These are phyloP conservation scores for Curvularia hawaiiensis DNA, from an alignment of 2,329 filamentous ascomycete genomes.

Conservation along the genomic window DNA sequence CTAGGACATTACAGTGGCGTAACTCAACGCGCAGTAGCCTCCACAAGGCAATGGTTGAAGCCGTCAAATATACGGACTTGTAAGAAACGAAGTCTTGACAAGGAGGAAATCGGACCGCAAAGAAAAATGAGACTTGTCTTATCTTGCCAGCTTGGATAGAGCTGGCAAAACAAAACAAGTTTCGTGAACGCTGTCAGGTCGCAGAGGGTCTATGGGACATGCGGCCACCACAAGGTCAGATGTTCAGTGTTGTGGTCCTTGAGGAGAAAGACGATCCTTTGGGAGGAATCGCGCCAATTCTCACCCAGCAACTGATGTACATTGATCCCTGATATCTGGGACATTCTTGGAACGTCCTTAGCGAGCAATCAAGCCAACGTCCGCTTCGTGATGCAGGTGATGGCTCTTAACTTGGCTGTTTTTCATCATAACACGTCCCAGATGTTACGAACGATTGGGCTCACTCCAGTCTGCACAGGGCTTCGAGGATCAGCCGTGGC, in stretches of 20 bases:
- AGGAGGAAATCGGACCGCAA: constrained; percentile 12
- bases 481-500: constrained; percentile 71
- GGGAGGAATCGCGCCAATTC: constrained; percentile 9
- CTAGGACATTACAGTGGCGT: constrained; percentile 42
- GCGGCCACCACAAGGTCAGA: constrained; percentile 4
- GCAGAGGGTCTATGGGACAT: not conserved
- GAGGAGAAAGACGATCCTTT: constrained; percentile 10
- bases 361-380: not conserved
- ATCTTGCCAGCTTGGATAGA: constrained; percentile 5
- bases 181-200: not conserved
- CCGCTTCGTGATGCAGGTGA: not conserved
- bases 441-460: constrained; percentile 77
- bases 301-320: constrained; percentile 7
- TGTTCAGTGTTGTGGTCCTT: constrained; percentile 5
- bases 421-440: constrained; percentile 70
- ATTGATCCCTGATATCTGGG: constrained; percentile 3
- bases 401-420: not conserved
- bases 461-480: constrained; percentile 74
- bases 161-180: not conserved
- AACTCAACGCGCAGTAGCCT: constrained; percentile 33
- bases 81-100: constrained; percentile 13
- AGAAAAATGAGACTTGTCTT: constrained; percentile 5
- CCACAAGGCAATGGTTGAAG: constrained; percentile 20
- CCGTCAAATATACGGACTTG: constrained; percentile 9
- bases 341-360: constrained; percentile 3